Evolutionary conservation across 139 green algal genomes (phyloP).

Genomic region (Picochlorum sp.): DNA sequence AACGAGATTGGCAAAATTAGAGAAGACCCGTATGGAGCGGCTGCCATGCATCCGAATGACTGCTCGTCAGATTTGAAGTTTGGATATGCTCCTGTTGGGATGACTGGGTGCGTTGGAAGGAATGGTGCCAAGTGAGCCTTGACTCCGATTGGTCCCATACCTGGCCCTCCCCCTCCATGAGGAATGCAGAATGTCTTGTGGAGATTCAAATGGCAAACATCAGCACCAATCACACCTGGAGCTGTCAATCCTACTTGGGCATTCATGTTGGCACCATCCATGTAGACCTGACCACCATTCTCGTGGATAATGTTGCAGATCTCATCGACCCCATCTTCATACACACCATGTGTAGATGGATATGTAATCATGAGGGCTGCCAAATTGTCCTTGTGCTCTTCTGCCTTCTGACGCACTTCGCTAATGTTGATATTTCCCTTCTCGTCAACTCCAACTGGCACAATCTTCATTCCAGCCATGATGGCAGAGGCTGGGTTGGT

Average conservation of each 20-base stretch:
- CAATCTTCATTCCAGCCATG: slow-evolving; percentile 97
- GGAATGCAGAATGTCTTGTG: slow-evolving; percentile 99
- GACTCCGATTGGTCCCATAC: slow-evolving; percentile 85
- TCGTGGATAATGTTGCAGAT: slow-evolving; percentile 95
- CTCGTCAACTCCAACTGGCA: slow-evolving; percentile 70
- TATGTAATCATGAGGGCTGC: slow-evolving; percentile 99
- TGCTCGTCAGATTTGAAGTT: slow-evolving; percentile 45
- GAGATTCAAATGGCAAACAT: slow-evolving; percentile 99
- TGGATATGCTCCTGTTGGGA: slow-evolving; percentile 69
- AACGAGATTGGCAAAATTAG: slow-evolving; percentile 98
- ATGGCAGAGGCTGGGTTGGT: slow-evolving; percentile 95
- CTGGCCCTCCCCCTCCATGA: slow-evolving; percentile 88
- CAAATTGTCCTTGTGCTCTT: slow-evolving; percentile 85
- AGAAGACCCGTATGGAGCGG: slow-evolving; percentile 89
- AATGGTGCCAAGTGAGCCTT: slow-evolving; percentile 96
- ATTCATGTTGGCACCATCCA: slow-evolving; percentile 99
- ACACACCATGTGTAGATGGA: slow-evolving; percentile 96
- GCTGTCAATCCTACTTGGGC: slow-evolving; percentile 95
- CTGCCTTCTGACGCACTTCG: slow-evolving; percentile 77
- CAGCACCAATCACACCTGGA: slow-evolving; percentile 93
- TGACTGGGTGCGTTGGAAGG: slow-evolving; percentile 88
- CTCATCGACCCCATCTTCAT: slow-evolving; percentile 93
- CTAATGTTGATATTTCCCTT: slow-evolving; percentile 90
- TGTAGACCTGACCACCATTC: slow-evolving; percentile 94
- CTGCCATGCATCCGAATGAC: slow-evolving; percentile 86